phyloP scores from a whole-genome alignment of 441 rosid genomes.

The Croton laevigatus region DNA sequence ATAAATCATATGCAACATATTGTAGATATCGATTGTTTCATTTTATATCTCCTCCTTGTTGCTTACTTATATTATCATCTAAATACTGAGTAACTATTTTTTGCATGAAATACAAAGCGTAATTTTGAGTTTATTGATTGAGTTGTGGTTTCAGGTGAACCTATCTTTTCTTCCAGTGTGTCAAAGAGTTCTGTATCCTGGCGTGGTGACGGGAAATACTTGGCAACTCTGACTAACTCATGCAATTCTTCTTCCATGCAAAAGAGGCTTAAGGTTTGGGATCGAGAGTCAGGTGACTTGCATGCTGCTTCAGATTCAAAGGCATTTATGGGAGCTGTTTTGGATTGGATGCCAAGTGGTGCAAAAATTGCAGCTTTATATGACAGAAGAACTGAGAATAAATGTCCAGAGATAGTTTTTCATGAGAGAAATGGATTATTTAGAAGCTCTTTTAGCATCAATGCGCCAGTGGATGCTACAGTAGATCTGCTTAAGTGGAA shows the following conservation, averaged over 20 bases:
- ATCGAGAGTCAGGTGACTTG: conserved; percentile 71
- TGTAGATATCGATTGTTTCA: neutral
- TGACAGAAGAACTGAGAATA: conserved; percentile 51
- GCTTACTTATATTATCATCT: neutral
- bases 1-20: neutral
- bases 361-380: conserved; percentile 78
- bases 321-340: conserved; percentile 55
- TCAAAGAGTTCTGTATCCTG: conserved; percentile 61
- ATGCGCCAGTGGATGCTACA: conserved; percentile 44
- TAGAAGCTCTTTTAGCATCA: conserved; percentile 65
- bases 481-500: conserved; percentile 81
- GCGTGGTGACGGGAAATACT: conserved; percentile 95
- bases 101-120: neutral
- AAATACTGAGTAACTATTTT: neutral
- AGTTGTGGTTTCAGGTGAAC: conserved; percentile 45
- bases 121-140: neutral
- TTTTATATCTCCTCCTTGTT: neutral
- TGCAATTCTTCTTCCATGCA: conserved; percentile 34
- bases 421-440: conserved; percentile 87
- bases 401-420: conserved; percentile 60
- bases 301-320: conserved; percentile 73
- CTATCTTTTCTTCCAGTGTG: conserved; percentile 28
- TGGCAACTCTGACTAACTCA: conserved; percentile 53
- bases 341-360: conserved; percentile 99
- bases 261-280: conserved; percentile 87